Evolutionary conservation across 495 filamentous ascomycete genomes (phyloP).

Genomic region (Pyronema domesticum): DNA sequence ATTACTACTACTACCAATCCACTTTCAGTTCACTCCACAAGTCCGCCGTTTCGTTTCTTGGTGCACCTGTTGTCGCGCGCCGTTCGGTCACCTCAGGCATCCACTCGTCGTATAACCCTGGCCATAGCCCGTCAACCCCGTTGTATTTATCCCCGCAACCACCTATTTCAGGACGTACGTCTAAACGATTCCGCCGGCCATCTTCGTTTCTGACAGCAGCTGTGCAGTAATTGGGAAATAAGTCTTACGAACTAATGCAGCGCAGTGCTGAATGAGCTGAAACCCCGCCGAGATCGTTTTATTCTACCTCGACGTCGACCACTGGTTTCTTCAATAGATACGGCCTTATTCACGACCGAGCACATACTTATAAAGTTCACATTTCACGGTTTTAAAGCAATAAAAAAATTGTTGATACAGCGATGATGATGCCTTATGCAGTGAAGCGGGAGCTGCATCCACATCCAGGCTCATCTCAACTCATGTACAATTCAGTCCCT

Average conservation of each 20-base stretch:
- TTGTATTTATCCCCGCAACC: background rate
- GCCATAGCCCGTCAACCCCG: background rate
- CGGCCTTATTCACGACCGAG: background rate
- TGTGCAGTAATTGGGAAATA: background rate
- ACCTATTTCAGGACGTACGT: background rate
- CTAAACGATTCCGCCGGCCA: background rate
- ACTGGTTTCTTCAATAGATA: background rate
- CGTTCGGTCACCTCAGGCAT: background rate
- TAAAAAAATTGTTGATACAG: background rate
- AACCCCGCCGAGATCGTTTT: background rate
- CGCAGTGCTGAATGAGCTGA: background rate
- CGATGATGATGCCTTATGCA: constrained; percentile 8
- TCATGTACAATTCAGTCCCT: constrained; percentile 10
- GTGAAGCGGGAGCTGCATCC: constrained; percentile 1
- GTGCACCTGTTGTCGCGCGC: background rate
- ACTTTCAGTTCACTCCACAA: background rate
- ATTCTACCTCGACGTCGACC: background rate
- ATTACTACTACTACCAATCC: background rate
- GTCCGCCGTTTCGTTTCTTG: background rate
- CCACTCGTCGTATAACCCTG: background rate
- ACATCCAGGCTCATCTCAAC: constrained; percentile 2
- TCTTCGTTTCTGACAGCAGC: background rate
- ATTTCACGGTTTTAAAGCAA: background rate
- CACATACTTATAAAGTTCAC: background rate
- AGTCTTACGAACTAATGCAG: constrained; percentile 3